Evolutionary conservation across 129 eudicot species (phyloP).

Genomic region (Flaveria trinervia): DNA sequence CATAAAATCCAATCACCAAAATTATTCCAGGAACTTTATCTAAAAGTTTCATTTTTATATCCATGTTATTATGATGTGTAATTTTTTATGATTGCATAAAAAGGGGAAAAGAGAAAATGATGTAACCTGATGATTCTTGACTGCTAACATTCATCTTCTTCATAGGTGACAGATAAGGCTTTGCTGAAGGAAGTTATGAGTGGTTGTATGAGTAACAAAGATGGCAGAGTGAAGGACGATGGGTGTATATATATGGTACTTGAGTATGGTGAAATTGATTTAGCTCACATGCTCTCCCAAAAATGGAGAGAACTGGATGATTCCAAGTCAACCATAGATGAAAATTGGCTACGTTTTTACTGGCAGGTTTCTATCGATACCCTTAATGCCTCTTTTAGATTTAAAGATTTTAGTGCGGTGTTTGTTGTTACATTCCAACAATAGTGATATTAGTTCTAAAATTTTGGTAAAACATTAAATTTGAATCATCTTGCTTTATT

Average conservation of each 20-base stretch:
- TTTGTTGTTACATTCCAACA: constrained; percentile 16
- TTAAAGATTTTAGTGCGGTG: not conserved
- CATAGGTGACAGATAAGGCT: constrained; percentile 94
- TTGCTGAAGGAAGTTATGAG: constrained; percentile 82
- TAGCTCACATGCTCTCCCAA: constrained; percentile 97
- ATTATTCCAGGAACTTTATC: not conserved
- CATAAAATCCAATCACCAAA: not conserved
- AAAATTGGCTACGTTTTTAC: constrained; percentile 96
- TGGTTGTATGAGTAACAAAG: constrained; percentile 76
- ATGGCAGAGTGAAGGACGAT: constrained; percentile 78
- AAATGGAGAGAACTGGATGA: constrained; percentile 82
- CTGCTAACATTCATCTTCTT: constrained; percentile 33
- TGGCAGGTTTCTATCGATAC: constrained; percentile 69
- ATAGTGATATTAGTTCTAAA: not conserved
- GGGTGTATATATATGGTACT: constrained; percentile 92
- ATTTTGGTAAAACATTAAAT: not conserved
- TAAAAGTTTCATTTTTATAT: not conserved
- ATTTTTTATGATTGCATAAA: not conserved
- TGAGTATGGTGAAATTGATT: constrained; percentile 95
- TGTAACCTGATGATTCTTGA: not conserved
- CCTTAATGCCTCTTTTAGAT: constrained; percentile 11
- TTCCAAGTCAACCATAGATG: constrained; percentile 63
- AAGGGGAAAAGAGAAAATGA: not conserved
- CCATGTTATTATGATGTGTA: not conserved
- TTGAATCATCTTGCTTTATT: constrained; percentile 3